Conservation (phyloP, 2,329 filamentous ascomycete genomes). For the Trichoderma sp. region DNA sequence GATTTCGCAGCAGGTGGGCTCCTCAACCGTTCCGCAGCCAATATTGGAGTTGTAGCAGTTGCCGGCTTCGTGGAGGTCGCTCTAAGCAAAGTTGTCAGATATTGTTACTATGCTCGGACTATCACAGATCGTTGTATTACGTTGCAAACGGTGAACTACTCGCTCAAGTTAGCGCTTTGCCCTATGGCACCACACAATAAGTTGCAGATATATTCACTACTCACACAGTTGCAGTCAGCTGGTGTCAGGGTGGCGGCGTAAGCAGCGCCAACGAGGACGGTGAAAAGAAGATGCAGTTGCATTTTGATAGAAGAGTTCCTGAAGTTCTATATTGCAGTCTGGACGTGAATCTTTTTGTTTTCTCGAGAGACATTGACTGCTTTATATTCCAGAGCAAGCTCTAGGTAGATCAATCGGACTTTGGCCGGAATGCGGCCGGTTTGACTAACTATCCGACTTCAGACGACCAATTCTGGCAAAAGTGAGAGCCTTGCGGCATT, state of each 20-base stretch:
- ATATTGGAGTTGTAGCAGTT: slow-evolving; percentile 26
- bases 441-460: slow-evolving; percentile 12
- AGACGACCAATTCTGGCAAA: neutral
- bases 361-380: neutral
- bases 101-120: neutral
- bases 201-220: neutral
- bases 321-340: no score
- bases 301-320: neutral
- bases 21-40: slow-evolving; percentile 14
- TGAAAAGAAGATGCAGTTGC: slow-evolving; percentile 14
- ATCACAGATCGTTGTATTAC: neutral
- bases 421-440: neutral
- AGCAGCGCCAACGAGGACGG: slow-evolving; percentile 11
- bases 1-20: slow-evolving; percentile 21
- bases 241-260: neutral
- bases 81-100: neutral
- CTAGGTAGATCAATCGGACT: neutral
- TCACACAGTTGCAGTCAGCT: slow-evolving; percentile 17
- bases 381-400: neutral
- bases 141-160: slow-evolving; percentile 4
- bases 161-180: neutral
- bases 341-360: neutral
- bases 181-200: no score
- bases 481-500: neutral
- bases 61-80: slow-evolving; percentile 2